Evolutionary conservation across 768 basidiomycete species (phyloP), one percentile per base, ranked within the genome.

Genomic region (Imleria badia): DNA sequence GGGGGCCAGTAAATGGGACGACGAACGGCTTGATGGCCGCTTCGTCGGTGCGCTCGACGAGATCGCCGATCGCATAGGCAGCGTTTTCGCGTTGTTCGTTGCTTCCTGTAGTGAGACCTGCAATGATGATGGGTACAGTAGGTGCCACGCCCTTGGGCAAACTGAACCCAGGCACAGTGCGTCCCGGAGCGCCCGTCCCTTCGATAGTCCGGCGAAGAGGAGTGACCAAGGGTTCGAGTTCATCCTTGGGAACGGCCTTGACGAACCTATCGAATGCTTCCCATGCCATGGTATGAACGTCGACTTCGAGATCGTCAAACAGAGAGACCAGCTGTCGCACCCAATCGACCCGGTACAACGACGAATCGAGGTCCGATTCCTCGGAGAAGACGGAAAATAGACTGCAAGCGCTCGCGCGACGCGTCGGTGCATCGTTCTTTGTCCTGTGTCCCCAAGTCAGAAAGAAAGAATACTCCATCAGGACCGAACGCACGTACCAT

Each of bases 31-130:
- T 97, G 81, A 98, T 90, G 0, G 94, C 85, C 17, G 71, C 72
- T 65, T 86, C 84, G n/a, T 87, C 82, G 1, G 95, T 97, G 29
- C 85, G 81, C 68, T 94, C 88, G 33, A 98, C 92, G 35, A 99
- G 82, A 61, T 98, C 96, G n/a, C 92, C 90, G 55, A 98, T 95
- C 29, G 92, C 94, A 62, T 93, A 93, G 0, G 96, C 94, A 1
- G 96, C 95, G 61, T 96, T 89, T 71, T 98, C 97, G 62, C 91
- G 80, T 65, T 94, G 93, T 55, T 98, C 95, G 71, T 95, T 95
- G 69, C 83, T 98, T 34, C 96, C 96, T 4, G 87, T 90, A 0
- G 94, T 93, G 34, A 98, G 87, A 61, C 96, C 96, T 4, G 91
- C 89, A 41, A 96, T 87, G 67, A 95, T 84, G 64, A 95, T 85